Evolutionary conservation across 352 stramenopile species (phyloP).

Genomic region (Pythium chondricola): DNA sequence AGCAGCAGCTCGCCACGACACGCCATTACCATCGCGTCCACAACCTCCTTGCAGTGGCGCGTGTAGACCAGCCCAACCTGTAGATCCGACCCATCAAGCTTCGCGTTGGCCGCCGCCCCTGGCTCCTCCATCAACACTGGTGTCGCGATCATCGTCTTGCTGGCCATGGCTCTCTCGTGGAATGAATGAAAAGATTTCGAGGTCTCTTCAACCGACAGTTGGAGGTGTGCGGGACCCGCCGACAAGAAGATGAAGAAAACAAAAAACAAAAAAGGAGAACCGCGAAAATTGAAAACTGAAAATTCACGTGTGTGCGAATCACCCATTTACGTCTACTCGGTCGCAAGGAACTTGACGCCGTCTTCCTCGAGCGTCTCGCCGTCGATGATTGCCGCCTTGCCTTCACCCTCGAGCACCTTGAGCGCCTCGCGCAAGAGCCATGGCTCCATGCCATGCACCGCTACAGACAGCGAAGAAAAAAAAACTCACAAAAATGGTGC

Average conservation of each 20-base stretch:
- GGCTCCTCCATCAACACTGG: conserved; percentile 33
- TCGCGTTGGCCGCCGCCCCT: conserved; percentile 21
- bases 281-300: background rate
- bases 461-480: conserved; percentile 16
- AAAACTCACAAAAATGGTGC: too few species aligned
- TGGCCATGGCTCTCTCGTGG: background rate
- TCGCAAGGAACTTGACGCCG: conserved; percentile 80
- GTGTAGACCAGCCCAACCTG: conserved; percentile 18
- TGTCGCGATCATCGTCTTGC: conserved; percentile 4
- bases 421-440: conserved; percentile 78
- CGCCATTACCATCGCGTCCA: conserved; percentile 18
- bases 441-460: conserved; percentile 77
- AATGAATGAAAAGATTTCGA: too few species aligned
- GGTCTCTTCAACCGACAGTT: background rate
- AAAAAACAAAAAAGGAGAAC: background rate
- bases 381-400: conserved; percentile 75
- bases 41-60: conserved; percentile 17
- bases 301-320: background rate
- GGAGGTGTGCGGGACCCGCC: background rate
- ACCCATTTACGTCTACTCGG: conserved; percentile 26
- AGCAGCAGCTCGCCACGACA: conserved; percentile 25
- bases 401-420: conserved; percentile 64
- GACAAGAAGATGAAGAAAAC: background rate
- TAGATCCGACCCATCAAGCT: conserved; percentile 13
- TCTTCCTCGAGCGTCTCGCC: conserved; percentile 80